These are phyloP conservation scores for Trametes pubescens DNA, from an alignment of 1,284 basidiomycete genomes.

Conservation along the genomic window DNA sequence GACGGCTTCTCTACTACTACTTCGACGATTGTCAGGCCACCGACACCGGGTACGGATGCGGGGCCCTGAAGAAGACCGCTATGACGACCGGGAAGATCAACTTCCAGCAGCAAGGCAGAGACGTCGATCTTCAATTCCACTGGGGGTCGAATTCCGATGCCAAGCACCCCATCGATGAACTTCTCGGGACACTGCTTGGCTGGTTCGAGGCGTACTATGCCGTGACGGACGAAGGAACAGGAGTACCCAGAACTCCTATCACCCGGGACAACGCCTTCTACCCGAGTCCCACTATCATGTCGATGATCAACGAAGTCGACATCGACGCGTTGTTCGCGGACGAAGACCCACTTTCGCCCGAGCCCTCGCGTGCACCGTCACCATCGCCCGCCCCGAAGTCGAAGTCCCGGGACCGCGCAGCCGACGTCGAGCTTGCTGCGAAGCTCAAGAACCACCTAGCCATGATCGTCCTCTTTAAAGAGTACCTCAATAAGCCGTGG, in stretches of 20 bases:
- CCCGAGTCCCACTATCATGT: background rate
- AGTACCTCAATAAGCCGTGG: background rate
- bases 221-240: background rate
- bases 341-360: no score
- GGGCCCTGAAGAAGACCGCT: background rate
- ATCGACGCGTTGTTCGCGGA: no score
- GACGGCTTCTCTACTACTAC: conserved; percentile 9
- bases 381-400: no score
- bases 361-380: background rate
- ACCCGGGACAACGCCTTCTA: background rate
- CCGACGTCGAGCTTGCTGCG: background rate
- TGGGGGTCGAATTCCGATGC: background rate
- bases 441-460: background rate
- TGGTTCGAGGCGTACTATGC: conserved; percentile 18
- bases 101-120: background rate
- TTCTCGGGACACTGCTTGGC: background rate
- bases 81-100: background rate
- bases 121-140: background rate
- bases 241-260: background rate
- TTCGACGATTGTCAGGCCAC: conserved; percentile 11
- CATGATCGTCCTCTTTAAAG: background rate
- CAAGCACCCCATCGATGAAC: conserved; percentile 1
- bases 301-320: no score
- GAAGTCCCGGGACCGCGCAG: background rate
- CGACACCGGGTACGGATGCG: background rate